phyloP scores from a whole-genome alignment of 1,139 yeast species.

The Torulaspora pretoriensis region DNA sequence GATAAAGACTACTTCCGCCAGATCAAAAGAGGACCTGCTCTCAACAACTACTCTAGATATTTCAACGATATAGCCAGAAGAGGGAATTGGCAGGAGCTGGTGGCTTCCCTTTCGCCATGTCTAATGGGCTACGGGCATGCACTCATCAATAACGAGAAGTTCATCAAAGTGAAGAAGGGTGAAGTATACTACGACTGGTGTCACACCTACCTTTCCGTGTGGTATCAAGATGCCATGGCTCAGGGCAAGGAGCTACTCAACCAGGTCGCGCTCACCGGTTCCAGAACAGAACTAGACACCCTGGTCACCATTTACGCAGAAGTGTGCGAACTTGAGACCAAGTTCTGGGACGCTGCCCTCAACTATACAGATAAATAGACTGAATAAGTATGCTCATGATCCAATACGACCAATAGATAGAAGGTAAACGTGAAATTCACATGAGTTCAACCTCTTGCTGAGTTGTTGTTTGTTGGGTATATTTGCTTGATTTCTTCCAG shows the following conservation, averaged over 20 bases:
- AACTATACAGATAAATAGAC: constrained; percentile 12
- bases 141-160: constrained; percentile 20
- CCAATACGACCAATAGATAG: background rate
- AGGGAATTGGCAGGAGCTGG: constrained; percentile 60
- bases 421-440: background rate
- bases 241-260: constrained; percentile 51
- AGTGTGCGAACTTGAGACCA: constrained; percentile 56
- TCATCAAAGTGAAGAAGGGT: constrained; percentile 26
- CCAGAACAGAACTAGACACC: constrained; percentile 44
- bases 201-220: constrained; percentile 53
- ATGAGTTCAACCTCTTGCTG: background rate
- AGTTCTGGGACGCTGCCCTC: constrained; percentile 55
- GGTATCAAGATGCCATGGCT: constrained; percentile 51
- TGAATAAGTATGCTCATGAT: background rate
- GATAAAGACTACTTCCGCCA: constrained; percentile 40
- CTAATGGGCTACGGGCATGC: constrained; percentile 66
- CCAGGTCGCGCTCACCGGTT: constrained; percentile 36
- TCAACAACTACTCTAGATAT: constrained; percentile 57
- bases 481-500: background rate
- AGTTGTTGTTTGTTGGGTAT: background rate
- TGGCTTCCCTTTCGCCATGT: constrained; percentile 72
- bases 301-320: constrained; percentile 55
- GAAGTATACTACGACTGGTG: constrained; percentile 53
- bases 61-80: constrained; percentile 49
- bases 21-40: constrained; percentile 52